Conservation (phyloP, 2,329 filamentous ascomycete species). For the Aureobasidium sp. region DNA sequence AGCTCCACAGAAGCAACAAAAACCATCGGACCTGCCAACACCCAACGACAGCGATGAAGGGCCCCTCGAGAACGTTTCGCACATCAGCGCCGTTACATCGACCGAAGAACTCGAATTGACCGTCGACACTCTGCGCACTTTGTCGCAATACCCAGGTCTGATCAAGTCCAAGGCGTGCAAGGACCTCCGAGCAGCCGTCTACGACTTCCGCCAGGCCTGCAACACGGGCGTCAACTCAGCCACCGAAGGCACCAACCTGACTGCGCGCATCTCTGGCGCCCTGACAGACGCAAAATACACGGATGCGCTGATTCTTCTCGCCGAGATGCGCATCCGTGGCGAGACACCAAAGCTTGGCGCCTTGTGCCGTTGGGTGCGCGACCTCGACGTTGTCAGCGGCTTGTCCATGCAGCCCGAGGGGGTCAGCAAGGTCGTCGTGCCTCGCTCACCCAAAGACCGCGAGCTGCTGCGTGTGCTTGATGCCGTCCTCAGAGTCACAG, state of each 20-base stretch:
- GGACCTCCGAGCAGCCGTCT: slow-evolving; percentile 59
- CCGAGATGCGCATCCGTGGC: slow-evolving; percentile 62
- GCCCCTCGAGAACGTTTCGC: not conserved
- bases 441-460: slow-evolving; percentile 42
- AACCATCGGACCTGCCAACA: not conserved
- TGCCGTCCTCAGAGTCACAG: slow-evolving; percentile 56
- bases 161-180: slow-evolving; percentile 65
- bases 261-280: slow-evolving; percentile 59
- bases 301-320: slow-evolving; percentile 58
- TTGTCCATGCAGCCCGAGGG: slow-evolving; percentile 51
- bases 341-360: slow-evolving; percentile 62
- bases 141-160: slow-evolving; percentile 53
- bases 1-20: not conserved
- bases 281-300: slow-evolving; percentile 58
- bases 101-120: slow-evolving; percentile 61
- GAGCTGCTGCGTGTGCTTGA: slow-evolving; percentile 57
- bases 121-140: slow-evolving; percentile 55
- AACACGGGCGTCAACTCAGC: slow-evolving; percentile 54
- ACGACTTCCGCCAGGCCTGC: slow-evolving; percentile 62
- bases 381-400: slow-evolving; percentile 62
- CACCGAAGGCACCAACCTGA: slow-evolving; percentile 53
- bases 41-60: slow-evolving; percentile 8
- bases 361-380: slow-evolving; percentile 65
- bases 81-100: slow-evolving; percentile 46
- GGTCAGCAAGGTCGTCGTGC: slow-evolving; percentile 28